phyloP scores from a whole-genome alignment of 2,329 filamentous ascomycete species.

The Neofusicoccum umdonicola region DNA sequence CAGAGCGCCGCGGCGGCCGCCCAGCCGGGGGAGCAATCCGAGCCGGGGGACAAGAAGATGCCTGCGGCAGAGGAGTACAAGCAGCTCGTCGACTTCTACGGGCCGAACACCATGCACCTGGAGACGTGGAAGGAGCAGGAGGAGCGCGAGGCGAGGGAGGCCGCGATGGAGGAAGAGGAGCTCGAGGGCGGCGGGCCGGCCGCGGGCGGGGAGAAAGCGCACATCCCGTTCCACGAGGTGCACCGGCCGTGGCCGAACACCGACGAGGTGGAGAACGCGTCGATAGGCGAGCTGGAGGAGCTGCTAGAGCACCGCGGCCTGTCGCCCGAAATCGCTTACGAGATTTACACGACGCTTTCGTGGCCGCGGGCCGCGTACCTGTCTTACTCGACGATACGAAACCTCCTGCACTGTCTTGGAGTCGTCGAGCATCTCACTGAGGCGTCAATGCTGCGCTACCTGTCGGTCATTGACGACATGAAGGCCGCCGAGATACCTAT shows the following conservation, averaged over 20 bases:
- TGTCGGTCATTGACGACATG: slow-evolving; percentile 80
- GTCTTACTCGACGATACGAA: slow-evolving; percentile 53
- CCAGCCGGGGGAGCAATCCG: not conserved
- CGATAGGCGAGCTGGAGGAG: slow-evolving; percentile 34
- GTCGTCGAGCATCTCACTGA: slow-evolving; percentile 57
- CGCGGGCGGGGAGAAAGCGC: slow-evolving; percentile 17
- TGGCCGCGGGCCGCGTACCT: slow-evolving; percentile 55
- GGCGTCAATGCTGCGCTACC: slow-evolving; percentile 74
- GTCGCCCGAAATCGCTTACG: slow-evolving; percentile 49
- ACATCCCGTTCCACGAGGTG: not conserved
- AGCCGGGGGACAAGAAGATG: slow-evolving; percentile 13
- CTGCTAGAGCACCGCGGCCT: slow-evolving; percentile 45
- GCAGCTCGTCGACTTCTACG: slow-evolving; percentile 5
- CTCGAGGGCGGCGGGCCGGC: slow-evolving; percentile 19
- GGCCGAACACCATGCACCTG: not conserved
- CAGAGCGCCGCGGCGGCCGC: not conserved
- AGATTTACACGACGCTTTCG: slow-evolving; percentile 53
- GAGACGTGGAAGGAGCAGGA: slow-evolving; percentile 26
- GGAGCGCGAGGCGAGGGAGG: slow-evolving; percentile 28
- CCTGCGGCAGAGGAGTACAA: not conserved
- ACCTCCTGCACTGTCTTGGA: slow-evolving; percentile 67
- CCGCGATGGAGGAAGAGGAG: slow-evolving; percentile 27
- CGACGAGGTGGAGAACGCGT: slow-evolving; percentile 34
- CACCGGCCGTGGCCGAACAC: slow-evolving; percentile 35
- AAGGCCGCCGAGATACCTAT: slow-evolving; percentile 70